A percentile compares a stretch with the other conserved stretches of the same genome.
Evolutionary conservation across 176 grass and related monocot genomes (phyloP).

Genomic region (Carex pumila): DNA sequence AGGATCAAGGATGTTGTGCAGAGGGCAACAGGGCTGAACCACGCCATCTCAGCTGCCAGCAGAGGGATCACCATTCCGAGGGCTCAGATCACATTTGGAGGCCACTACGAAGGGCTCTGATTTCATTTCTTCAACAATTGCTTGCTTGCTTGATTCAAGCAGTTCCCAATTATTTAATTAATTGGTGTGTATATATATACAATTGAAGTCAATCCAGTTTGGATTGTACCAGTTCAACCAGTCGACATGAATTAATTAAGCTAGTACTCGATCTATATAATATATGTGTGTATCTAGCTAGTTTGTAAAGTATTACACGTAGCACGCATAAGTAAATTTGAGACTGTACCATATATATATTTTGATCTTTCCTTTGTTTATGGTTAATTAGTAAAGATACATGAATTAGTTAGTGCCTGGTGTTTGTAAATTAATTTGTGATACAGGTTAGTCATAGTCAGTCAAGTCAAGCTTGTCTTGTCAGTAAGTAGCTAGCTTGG

Average conservation of each 20-base stretch:
- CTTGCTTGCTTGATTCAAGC: not conserved
- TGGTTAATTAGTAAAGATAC: not conserved
- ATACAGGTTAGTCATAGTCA: not conserved
- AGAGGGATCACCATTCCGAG: constrained; percentile 47
- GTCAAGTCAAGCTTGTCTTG: not conserved
- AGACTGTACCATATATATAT: not conserved
- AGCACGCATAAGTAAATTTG: not conserved
- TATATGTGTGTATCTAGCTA: not conserved
- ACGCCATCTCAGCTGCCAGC: constrained; percentile 49
- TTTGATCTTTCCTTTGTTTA: not conserved
- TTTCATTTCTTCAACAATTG: not conserved
- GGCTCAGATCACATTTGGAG: constrained; percentile 68
- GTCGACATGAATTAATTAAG: not conserved
- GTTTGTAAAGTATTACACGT: not conserved
- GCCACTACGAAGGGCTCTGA: constrained; percentile 56
- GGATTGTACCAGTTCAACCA: not conserved
- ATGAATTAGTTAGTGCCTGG: not conserved
- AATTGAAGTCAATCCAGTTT: not conserved
- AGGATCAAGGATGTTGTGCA: constrained; percentile 56
- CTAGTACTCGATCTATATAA: too few species aligned
- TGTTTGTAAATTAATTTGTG: not conserved
- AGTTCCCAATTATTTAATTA: not conserved
- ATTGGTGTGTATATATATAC: not conserved
- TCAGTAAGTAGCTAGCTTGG: not conserved
- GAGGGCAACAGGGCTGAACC: constrained; percentile 60